Base-by-base conservation (phyloP, 106 monocot genomes). In the Cymbidium sinense region DNA sequence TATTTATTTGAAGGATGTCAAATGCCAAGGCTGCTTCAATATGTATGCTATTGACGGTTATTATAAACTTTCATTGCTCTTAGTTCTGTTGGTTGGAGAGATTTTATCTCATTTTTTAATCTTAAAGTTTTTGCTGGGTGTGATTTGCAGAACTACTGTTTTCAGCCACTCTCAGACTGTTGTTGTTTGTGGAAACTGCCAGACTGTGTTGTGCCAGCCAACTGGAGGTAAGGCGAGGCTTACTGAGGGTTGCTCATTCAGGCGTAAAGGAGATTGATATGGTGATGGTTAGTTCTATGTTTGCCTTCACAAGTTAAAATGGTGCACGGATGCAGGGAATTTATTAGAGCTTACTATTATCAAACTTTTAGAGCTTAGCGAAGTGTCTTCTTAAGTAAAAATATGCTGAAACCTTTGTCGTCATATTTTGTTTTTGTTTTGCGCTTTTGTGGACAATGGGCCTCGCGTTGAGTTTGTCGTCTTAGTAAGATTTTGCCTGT, bases 11-110 rank as follows among this genome's bases (percentile, higher is more conserved):
- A 23, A 89, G 89, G 89, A 89, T 82, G 89, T 89, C 64, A 86
- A 89, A 75, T 89, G 89, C 75, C 89, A 89, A 77, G 89, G 89
- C 0, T 89, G 89, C 73, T 89, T 89, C 80, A 86, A 82, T 84
- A 89, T 89, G 89, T 89, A 84, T 84, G 86, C 61, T 25, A 52
- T n/a, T 36, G 50, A 4, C 50, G 4, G 20, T 70, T 19, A 4
- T 7, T 17, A 13, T 33, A 0, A 39, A 41, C 11, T 13, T 15
- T 20, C 9, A 0, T 70, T 44, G 29, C 3, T 34, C 33, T 20
- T 64, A 64, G 27, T 27, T 64, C n/a, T 64, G 8, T 64, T 8
- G 11, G 7, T 17, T 51, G 51, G 51, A 2, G 17, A 51, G 2
- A 12, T 47, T 50, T 27, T 47, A 50, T 70, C 19, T 20, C 2